These are phyloP conservation scores for Plicaturopsis crispa DNA, from an alignment of 768 basidiomycete species.

Conservation along the genomic window DNA sequence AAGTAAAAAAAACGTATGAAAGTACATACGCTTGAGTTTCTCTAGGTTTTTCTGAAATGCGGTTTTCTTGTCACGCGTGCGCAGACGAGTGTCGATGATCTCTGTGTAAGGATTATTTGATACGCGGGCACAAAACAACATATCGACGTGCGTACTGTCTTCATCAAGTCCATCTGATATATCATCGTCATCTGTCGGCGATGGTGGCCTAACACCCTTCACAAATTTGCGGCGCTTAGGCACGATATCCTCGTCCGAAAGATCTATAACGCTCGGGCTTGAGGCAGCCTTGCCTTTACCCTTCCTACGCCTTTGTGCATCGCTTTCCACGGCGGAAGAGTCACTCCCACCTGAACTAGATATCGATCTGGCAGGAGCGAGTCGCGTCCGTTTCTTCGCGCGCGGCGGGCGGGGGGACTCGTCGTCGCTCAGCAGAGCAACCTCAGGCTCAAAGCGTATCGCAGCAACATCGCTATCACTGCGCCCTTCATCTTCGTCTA, in stretches of 20 bases:
- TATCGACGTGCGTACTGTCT: constrained; percentile 40
- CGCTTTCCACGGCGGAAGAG: too few relatives aligned
- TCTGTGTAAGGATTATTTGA: constrained; percentile 25
- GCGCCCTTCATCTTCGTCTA: constrained; percentile 13
- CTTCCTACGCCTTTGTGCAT: constrained; percentile 12
- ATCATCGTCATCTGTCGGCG: constrained; percentile 34
- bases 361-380: too few relatives aligned
- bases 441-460: constrained; percentile 41
- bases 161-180: constrained; percentile 43
- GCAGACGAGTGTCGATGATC: constrained; percentile 58
- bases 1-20: not conserved
- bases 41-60: constrained; percentile 58
- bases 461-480: constrained; percentile 39
- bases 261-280: too few relatives aligned
- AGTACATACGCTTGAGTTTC: constrained; percentile 51
- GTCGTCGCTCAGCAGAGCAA: constrained; percentile 11
- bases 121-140: constrained; percentile 1
- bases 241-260: constrained; percentile 27
- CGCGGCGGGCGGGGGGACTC: constrained; percentile 15
- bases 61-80: constrained; percentile 51
- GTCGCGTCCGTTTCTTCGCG: constrained; percentile 6
- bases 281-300: constrained; percentile 12
- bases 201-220: constrained; percentile 34
- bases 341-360: too few relatives aligned
- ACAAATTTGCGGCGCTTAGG: constrained; percentile 32